A percentile compares a stretch with the other conserved stretches of the same genome.
phyloP scores from a whole-genome alignment of 768 basidiomycete genomes.

The Mycena latifolia region DNA sequence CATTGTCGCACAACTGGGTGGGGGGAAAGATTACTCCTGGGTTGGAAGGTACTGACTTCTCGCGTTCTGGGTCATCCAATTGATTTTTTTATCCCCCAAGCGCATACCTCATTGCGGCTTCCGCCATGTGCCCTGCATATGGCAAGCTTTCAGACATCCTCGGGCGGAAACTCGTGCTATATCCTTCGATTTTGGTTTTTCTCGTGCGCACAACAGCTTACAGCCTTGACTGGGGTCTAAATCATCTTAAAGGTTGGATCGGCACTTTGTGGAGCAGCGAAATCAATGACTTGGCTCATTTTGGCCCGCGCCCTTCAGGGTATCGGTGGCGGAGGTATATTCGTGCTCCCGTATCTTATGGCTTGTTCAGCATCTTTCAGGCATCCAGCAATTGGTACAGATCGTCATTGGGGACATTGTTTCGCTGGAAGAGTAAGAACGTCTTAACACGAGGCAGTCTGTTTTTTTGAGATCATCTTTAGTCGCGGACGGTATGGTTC shows the following conservation, averaged over 20 bases:
- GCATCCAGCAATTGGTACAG: slow-evolving; percentile 54
- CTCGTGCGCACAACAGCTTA: slow-evolving; percentile 57
- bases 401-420: slow-evolving; percentile 89
- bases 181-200: slow-evolving; percentile 73
- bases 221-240: not conserved
- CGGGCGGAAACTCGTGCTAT: slow-evolving; percentile 76
- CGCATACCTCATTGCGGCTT: slow-evolving; percentile 79
- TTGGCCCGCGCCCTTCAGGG: slow-evolving; percentile 72
- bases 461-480: not conserved
- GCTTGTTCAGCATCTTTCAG: slow-evolving; percentile 5
- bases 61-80: not conserved
- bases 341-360: slow-evolving; percentile 30
- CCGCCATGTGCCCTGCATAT: slow-evolving; percentile 77
- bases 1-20: slow-evolving; percentile 73
- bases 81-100: slow-evolving; percentile 53
- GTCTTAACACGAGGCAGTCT: not conserved
- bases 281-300: slow-evolving; percentile 84
- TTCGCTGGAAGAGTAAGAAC: slow-evolving; percentile 75
- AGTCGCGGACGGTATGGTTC: slow-evolving; percentile 86
- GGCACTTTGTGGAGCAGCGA: slow-evolving; percentile 84
- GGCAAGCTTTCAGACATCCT: slow-evolving; percentile 80
- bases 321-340: slow-evolving; percentile 80
- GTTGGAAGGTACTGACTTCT: slow-evolving; percentile 65
- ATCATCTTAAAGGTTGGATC: slow-evolving; percentile 69
- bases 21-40: slow-evolving; percentile 76